Evolutionary conservation across 495 filamentous ascomycete species (phyloP).

Genomic region (Aspergillus sparsus): DNA sequence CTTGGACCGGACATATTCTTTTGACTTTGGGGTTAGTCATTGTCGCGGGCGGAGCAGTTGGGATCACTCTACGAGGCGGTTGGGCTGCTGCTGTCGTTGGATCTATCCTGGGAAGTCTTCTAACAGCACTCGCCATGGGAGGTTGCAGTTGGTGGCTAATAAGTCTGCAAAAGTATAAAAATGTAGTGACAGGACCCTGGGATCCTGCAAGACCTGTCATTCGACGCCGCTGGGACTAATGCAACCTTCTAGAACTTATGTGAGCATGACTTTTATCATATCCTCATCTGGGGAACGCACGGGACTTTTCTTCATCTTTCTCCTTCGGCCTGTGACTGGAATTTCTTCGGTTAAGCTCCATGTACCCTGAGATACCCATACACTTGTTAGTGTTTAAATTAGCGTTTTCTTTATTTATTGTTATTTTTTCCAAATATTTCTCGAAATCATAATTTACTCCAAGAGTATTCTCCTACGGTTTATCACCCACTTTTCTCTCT

Average conservation of each 20-base stretch:
- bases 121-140: slow-evolving; percentile 79
- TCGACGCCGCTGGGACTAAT: slow-evolving; percentile 58
- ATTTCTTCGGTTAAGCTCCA: neutral
- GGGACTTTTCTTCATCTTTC: neutral
- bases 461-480: no score
- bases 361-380: neutral
- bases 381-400: neutral
- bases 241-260: neutral
- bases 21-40: slow-evolving; percentile 79
- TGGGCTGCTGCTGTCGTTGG: slow-evolving; percentile 73
- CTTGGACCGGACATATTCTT: slow-evolving; percentile 77
- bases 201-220: slow-evolving; percentile 90
- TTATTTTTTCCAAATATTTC: no score
- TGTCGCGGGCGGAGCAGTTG: slow-evolving; percentile 74
- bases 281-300: neutral
- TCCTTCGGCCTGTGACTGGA: neutral
- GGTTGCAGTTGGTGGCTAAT: slow-evolving; percentile 98
- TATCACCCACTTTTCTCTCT: no score
- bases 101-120: slow-evolving; percentile 68
- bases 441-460: no score
- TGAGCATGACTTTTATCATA: no score
- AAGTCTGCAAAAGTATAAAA: slow-evolving; percentile 96
- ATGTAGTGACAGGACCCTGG: slow-evolving; percentile 97
- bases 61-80: slow-evolving; percentile 69
- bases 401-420: neutral